A percentile compares a stretch with the other conserved stretches of the same genome.
Evolutionary conservation across 116 monocot species (phyloP).

Genomic region (Cymodocea nodosa): DNA sequence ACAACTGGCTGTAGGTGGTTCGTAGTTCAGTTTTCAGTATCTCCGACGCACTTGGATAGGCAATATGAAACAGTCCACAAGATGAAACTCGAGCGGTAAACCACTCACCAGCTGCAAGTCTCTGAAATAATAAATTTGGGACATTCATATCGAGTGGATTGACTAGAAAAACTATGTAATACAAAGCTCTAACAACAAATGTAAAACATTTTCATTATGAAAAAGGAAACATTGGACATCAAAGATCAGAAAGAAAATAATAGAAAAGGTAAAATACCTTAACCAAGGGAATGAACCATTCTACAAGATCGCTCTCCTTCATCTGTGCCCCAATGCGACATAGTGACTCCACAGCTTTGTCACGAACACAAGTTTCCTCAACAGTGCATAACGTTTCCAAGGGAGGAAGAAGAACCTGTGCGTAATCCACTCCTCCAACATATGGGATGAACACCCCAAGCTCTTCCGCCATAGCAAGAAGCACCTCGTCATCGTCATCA

Average conservation of each 20-base stretch:
- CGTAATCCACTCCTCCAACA: constrained; percentile 80
- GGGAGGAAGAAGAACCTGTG: constrained; percentile 74
- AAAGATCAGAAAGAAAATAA: not conserved
- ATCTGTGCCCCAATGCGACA: constrained; percentile 82
- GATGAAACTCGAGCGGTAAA: constrained; percentile 93
- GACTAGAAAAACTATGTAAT: no score
- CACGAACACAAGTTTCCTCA: constrained; percentile 92
- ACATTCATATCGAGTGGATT: not conserved
- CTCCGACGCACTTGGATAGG: constrained; percentile 85
- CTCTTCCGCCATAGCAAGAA: constrained; percentile 94
- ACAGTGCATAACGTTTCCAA: constrained; percentile 80
- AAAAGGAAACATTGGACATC: not conserved
- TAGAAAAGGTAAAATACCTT: constrained; percentile 36
- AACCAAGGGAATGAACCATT: constrained; percentile 72
- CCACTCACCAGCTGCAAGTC: constrained; percentile 94
- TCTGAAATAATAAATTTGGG: constrained; percentile 22
- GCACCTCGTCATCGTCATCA: constrained; percentile 92
- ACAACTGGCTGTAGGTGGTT: constrained; percentile 62
- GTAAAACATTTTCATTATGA: not conserved
- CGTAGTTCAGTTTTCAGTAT: constrained; percentile 65
- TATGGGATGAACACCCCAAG: constrained; percentile 84
- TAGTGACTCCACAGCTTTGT: constrained; percentile 83
- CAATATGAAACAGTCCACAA: constrained; percentile 83
- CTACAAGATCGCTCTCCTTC: constrained; percentile 83
- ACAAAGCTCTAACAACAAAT: no score